Conservation (phyloP, 164 flowering plant genomes). For the Buxus sempervirens region DNA sequence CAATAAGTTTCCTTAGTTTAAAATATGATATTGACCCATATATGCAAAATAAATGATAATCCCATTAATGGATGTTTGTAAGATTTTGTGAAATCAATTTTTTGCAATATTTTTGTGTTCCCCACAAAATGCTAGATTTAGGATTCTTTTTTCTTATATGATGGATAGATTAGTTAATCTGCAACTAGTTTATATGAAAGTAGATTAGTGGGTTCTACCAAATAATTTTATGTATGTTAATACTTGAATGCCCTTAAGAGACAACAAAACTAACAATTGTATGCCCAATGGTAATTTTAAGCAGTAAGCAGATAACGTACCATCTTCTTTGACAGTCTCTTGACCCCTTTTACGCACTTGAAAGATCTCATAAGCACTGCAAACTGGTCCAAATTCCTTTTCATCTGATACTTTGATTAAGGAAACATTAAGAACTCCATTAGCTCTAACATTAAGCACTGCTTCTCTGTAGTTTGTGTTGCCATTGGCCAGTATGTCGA, state of each 20-base stretch:
- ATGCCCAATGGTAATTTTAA: background rate
- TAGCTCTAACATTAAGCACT: constrained; percentile 26
- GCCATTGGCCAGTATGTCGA: constrained; percentile 42
- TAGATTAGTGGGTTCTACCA: too few relatives aligned
- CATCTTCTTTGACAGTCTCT: constrained; percentile 36
- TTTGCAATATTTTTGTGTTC: too few relatives aligned
- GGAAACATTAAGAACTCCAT: constrained; percentile 44
- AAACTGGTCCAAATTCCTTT: constrained; percentile 46
- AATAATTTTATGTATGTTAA: too few relatives aligned
- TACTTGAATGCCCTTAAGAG: background rate
- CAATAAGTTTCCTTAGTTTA: too few relatives aligned
- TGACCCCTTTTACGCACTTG: constrained; percentile 26
- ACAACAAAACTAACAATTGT: background rate
- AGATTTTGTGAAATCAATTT: too few relatives aligned
- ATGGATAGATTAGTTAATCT: too few relatives aligned
- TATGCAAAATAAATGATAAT: too few relatives aligned
- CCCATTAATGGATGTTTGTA: too few relatives aligned
- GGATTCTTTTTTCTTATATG: too few relatives aligned
- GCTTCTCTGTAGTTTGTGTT: constrained; percentile 27
- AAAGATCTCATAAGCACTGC: constrained; percentile 60
- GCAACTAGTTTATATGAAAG: too few relatives aligned
- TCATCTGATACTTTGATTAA: constrained; percentile 32
- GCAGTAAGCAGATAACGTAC: constrained; percentile 22
- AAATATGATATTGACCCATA: too few relatives aligned
- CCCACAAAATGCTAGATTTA: too few relatives aligned